These are phyloP conservation scores for Naematelia aurantialba DNA, from an alignment of 768 basidiomycete species.

Conservation along the genomic window DNA sequence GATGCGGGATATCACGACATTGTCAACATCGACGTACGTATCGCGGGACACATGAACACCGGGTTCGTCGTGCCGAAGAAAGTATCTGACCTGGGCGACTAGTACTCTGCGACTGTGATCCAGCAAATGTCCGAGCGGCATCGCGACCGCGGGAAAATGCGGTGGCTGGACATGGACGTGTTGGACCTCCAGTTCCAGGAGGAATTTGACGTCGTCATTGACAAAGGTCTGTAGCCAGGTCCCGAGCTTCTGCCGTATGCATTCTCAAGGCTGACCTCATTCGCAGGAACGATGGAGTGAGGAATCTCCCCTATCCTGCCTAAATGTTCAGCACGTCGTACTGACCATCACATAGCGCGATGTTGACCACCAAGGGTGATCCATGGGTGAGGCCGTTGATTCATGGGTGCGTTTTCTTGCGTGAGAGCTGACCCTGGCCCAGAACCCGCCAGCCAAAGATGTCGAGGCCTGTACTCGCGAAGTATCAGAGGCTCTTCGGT, in stretches of 20 bases:
- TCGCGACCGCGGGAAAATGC: constrained; percentile 39
- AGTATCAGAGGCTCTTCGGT: constrained; percentile 45
- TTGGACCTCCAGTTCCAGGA: constrained; percentile 45
- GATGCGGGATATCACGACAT: constrained; percentile 50
- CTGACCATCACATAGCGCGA: constrained; percentile 30
- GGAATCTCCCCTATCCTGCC: constrained; percentile 2
- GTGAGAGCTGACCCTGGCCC: too few species aligned
- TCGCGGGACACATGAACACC: neutral
- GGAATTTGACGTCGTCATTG: constrained; percentile 49
- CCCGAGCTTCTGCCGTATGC: too few species aligned
- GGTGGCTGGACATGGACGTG: constrained; percentile 51
- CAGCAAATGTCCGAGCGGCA: constrained; percentile 48
- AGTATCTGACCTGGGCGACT: neutral
- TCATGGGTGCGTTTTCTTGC: neutral
- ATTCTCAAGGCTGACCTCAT: too few species aligned
- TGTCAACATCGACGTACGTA: constrained; percentile 50
- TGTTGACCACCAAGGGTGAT: constrained; percentile 51
- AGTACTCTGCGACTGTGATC: constrained; percentile 49
- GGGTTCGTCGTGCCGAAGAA: neutral
- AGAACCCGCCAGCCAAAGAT: constrained; percentile 50
- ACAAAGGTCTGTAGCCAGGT: constrained; percentile 46
- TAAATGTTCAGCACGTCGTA: too few species aligned
- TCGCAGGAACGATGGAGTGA: constrained; percentile 49
- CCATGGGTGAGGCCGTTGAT: constrained; percentile 44
- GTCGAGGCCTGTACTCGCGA: constrained; percentile 43